phyloP scores from a whole-genome alignment of 306 rosid species.

The Biancaea sappan region DNA sequence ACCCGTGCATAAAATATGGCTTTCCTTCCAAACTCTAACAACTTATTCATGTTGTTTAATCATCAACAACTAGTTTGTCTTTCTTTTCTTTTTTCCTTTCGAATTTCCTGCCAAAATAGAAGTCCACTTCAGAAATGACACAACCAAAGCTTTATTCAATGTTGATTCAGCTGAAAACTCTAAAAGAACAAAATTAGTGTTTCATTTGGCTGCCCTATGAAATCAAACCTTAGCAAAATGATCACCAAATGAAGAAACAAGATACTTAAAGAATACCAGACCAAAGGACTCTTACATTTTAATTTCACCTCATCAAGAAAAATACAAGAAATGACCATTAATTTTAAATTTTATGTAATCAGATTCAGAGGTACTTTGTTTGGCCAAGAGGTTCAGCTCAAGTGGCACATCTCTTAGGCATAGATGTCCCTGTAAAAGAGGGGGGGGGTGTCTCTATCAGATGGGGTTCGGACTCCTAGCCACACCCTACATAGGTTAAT shows the following conservation, averaged over 20 bases:
- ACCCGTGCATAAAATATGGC: slow-evolving; percentile 70
- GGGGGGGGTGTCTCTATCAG: neutral
- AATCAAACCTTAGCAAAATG: slow-evolving; percentile 17
- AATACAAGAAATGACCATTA: neutral
- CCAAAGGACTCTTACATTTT: neutral
- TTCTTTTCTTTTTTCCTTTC: neutral
- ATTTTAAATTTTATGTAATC: neutral
- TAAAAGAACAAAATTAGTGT: neutral
- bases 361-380: neutral
- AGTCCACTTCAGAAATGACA: slow-evolving; percentile 27
- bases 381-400: neutral
- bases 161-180: slow-evolving; percentile 17
- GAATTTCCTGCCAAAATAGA: slow-evolving; percentile 32
- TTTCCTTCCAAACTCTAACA: slow-evolving; percentile 62
- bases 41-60: slow-evolving; percentile 41
- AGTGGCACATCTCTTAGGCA: neutral
- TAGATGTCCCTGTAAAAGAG: neutral
- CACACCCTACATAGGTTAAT: neutral
- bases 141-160: slow-evolving; percentile 15
- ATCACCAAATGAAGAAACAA: slow-evolving; percentile 7
- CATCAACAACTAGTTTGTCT: slow-evolving; percentile 33
- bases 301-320: neutral
- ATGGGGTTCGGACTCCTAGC: neutral
- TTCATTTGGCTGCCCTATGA: slow-evolving; percentile 16
- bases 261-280: neutral